Base-by-base conservation (phyloP, 345 rosid genomes). In the Populus tremula region DNA sequence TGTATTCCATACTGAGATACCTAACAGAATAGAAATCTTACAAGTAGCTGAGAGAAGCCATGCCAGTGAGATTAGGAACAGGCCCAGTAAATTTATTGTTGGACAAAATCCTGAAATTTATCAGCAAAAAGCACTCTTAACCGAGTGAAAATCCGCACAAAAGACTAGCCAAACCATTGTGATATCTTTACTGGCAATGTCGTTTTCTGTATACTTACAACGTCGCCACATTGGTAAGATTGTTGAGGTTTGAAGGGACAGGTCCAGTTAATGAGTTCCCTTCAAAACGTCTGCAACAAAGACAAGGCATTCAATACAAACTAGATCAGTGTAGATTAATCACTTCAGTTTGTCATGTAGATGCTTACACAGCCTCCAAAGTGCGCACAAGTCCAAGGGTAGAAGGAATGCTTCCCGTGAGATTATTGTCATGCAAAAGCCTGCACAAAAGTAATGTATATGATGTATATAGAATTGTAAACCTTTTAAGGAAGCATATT, bases 351-450 rank as follows among this genome's bases (percentile, higher is more conserved):
- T 3, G 12, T 49, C 45, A 41, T 41, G 21, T 33, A 45, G 79
- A 65, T 85, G 88, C 99, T 90, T 84, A 96, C 99, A 96, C 72
- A 56, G 88, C 92, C 70, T 86, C 82, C 85, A 96, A 68, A 8
- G 79, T 71, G 65, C 41, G 38, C 81, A 96, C 97, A 8, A 75
- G 88, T 67, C 89, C 91, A 79, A 96, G 91, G 76, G 85, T 86
- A 1, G 81, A 33, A 20, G 99, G 99, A 69, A 96, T 80, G 54
- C 6, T 1, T 0, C 96, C 98, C 0, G 71, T 72, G 71, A 96
- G 88, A 39, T 71, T 77, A 87, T 96, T 93, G 84, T 85, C 83
- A 20, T 92, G 93, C 67, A 93, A 91, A 63, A 93, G 92, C 86
- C 98, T 96, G 85, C 71, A 41, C 38, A 39, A 41, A 59, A 54